Base-by-base conservation (phyloP, 2,329 filamentous ascomycete genomes). In the Sclerotinia glacialis region DNA sequence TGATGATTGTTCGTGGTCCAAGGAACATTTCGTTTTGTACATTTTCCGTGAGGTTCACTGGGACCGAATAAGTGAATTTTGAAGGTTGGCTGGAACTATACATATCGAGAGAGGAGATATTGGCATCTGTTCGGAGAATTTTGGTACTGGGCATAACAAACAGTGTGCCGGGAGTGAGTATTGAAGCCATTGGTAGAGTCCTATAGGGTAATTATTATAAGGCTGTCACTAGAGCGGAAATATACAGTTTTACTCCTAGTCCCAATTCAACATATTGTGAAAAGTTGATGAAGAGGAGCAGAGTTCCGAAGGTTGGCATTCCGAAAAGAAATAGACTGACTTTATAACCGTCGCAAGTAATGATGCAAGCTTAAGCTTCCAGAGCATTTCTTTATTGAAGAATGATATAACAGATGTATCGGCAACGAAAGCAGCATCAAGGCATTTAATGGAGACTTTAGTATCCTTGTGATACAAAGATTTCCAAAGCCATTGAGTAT, bases 111-210 rank as follows among this genome's bases (percentile, higher is more conserved):
- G 42, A 40, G n/a, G 64, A 55, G n/a, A 69, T 63, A 11, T 42
- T 34, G 28, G n/a, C 31, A 5, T 49, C n/a, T 2, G 42, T 59
- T 12, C 49, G 50, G 12, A 40, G 54, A 1, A 46, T 42, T 14
- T 66, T 52, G 3, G 53, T 31, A 21, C 58, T 64, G 7, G 70
- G 69, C 9, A 67, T 5, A 26, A 71, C 67, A 23, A 47, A 67
- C 5, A 71, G 67, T 23, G 70, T 71, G n/a, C 66, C 66, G 2
- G 70, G 70, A 18, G 70, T 67, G 28, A 69, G 34, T 1, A 71
- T 31, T 6, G 70, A 71, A 34, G 37, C 34, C 8, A 64, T 31
- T 54, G 61, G 61, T 21, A 64, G 18, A 46, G 5, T 18, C 50
- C 61, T 64, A 11, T 44, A 64, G 21, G 6, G 6, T 21, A n/a